A percentile compares a stretch with the other conserved stretches of the same genome.
Evolutionary conservation across 2,329 filamentous ascomycete species (phyloP).

Genomic region (Ilyonectria sp.): DNA sequence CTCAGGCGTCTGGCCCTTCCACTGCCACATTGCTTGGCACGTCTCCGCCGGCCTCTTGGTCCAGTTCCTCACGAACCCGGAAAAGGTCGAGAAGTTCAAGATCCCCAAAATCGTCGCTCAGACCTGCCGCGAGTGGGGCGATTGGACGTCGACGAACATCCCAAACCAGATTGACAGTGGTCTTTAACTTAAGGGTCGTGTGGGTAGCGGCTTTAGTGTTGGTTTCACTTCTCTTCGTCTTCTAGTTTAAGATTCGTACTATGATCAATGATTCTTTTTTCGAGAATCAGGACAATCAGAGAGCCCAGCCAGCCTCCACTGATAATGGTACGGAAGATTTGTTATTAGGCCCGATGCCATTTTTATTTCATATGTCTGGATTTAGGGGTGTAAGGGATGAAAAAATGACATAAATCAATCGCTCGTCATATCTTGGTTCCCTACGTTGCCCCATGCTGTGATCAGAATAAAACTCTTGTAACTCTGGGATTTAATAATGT

Average conservation of each 20-base stretch:
- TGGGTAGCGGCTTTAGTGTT: too few relatives aligned
- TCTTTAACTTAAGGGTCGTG: conserved; percentile 50
- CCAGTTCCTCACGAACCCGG: conserved; percentile 64
- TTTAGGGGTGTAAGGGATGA: neutral
- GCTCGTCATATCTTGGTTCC: neutral
- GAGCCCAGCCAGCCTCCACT: conserved; percentile 10
- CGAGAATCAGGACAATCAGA: neutral
- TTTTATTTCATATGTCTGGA: neutral
- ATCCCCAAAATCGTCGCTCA: conserved; percentile 65
- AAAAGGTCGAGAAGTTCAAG: conserved; percentile 56
- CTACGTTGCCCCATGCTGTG: neutral
- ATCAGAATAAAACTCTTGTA: conserved; percentile 12
- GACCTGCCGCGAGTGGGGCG: conserved; percentile 67
- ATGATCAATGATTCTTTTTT: neutral
- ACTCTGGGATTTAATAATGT: conserved; percentile 5
- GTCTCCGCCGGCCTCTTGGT: conserved; percentile 66
- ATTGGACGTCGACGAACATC: conserved; percentile 63
- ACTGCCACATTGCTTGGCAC: conserved; percentile 73
- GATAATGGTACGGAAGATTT: neutral
- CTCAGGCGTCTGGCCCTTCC: conserved; percentile 65
- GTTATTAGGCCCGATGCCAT: neutral
- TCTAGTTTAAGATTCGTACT: conserved; percentile 16
- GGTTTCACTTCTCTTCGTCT: conserved; percentile 6
- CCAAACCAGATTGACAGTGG: conserved; percentile 70
- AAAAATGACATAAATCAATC: too few relatives aligned